phyloP scores from a whole-genome alignment of 2,329 filamentous ascomycete genomes.

The Alternaria infectoria region DNA sequence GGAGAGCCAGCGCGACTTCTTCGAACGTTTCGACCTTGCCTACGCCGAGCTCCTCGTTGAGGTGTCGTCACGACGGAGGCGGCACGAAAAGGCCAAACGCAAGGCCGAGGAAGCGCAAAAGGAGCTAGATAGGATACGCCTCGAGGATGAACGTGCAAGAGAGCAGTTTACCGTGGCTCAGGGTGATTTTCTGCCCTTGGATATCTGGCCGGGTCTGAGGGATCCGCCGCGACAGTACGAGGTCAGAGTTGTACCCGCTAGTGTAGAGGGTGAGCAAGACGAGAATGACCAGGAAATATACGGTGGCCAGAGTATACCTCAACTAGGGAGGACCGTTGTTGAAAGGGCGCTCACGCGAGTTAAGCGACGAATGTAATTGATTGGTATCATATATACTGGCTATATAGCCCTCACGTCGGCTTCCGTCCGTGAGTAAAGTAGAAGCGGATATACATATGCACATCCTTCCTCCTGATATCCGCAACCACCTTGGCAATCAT shows the following conservation, averaged over 20 bases:
- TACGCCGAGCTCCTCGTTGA: slow-evolving; percentile 88
- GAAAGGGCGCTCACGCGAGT: slow-evolving; percentile 45
- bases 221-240: slow-evolving; percentile 46
- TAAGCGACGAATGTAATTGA: slow-evolving; percentile 43
- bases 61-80: slow-evolving; percentile 73
- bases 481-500: slow-evolving; percentile 42
- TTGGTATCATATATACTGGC: slow-evolving; percentile 3
- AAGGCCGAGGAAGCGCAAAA: slow-evolving; percentile 80
- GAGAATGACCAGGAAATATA: slow-evolving; percentile 17
- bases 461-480: slow-evolving; percentile 36
- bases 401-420: slow-evolving; percentile 14
- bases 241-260: slow-evolving; percentile 30
- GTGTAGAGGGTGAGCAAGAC: slow-evolving; percentile 23
- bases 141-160: slow-evolving; percentile 73
- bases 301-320: slow-evolving; percentile 41
- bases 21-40: slow-evolving; percentile 82
- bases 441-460: slow-evolving; percentile 44
- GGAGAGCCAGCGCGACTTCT: slow-evolving; percentile 78
- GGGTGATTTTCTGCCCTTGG: slow-evolving; percentile 83
- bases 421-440: slow-evolving; percentile 44
- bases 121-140: slow-evolving; percentile 75
- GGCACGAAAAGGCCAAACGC: slow-evolving; percentile 74
- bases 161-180: slow-evolving; percentile 82
- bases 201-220: slow-evolving; percentile 75
- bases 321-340: slow-evolving; percentile 43